Conservation (phyloP, 331 rosid genomes). For the Malus hybrid region DNA sequence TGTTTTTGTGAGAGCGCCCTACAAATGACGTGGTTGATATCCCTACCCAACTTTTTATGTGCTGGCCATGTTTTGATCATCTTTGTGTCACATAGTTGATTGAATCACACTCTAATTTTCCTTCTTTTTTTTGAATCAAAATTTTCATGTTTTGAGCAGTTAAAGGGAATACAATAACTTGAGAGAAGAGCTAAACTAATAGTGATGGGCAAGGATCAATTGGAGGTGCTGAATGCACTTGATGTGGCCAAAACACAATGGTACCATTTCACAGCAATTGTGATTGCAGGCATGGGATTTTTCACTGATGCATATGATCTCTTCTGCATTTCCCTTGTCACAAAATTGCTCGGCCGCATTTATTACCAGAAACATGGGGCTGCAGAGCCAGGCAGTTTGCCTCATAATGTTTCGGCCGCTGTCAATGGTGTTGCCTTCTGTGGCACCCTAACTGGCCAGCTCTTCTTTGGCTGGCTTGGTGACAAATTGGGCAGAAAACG, state of each 20-base stretch:
- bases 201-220: conserved; percentile 39
- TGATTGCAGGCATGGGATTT: conserved; percentile 89
- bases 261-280: conserved; percentile 83
- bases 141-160: conserved; percentile 5
- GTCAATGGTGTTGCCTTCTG: conserved; percentile 80
- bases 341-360: too few relatives aligned
- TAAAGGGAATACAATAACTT: neutral
- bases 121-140: neutral
- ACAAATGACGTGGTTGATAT: too few relatives aligned
- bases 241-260: conserved; percentile 83
- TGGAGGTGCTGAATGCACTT: conserved; percentile 64
- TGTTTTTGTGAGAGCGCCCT: too few relatives aligned
- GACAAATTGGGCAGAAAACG: conserved; percentile 79
- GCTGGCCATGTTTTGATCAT: too few relatives aligned
- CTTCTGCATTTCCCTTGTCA: conserved; percentile 5
- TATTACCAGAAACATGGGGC: conserved; percentile 13
- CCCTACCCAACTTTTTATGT: too few relatives aligned
- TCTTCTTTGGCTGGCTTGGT: conserved; percentile 92
- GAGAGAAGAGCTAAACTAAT: neutral
- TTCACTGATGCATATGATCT: conserved; percentile 86
- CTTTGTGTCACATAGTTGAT: neutral
- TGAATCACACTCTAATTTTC: neutral
- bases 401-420: conserved; percentile 58
- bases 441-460: conserved; percentile 74
- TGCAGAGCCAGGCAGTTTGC: conserved; percentile 45